Percentiles rank a stretch among this genome's conserved stretches.
These are phyloP conservation scores for Strobilomyces echinocephalus DNA, from an alignment of 768 basidiomycete species.

Conservation along the genomic window DNA sequence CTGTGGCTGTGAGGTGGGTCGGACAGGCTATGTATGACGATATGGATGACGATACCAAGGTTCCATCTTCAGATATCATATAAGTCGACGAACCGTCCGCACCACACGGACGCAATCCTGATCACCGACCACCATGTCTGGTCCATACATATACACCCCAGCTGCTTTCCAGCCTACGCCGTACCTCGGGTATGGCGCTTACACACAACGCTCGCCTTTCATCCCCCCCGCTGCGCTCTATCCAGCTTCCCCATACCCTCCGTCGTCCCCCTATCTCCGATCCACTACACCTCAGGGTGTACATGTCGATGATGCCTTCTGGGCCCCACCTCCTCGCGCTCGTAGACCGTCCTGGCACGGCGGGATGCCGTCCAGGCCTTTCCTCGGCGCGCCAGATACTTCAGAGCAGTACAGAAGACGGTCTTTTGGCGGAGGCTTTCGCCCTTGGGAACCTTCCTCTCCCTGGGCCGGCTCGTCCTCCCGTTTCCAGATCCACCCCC, in stretches of 20 bases:
- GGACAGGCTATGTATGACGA: constrained; percentile 12
- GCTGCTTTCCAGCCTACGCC: constrained; percentile 32
- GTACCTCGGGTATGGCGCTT: constrained; percentile 30
- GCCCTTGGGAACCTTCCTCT: constrained; percentile 20
- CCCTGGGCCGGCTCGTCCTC: constrained; percentile 24
- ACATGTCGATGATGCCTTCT: constrained; percentile 19
- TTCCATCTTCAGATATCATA: constrained; percentile 18
- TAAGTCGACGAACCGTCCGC: background rate
- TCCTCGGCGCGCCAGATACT: constrained; percentile 15
- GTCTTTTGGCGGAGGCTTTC: constrained; percentile 26
- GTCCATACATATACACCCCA: constrained; percentile 42
- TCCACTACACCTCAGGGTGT: constrained; percentile 28
- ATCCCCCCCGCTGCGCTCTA: constrained; percentile 37
- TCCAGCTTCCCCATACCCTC: constrained; percentile 34
- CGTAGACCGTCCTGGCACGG: constrained; percentile 46
- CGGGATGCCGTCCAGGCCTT: constrained; percentile 23
- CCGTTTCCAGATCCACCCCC: constrained; percentile 26
- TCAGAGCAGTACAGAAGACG: constrained; percentile 18
- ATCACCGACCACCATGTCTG: constrained; percentile 31
- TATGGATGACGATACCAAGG: background rate
- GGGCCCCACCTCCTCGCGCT: constrained; percentile 25
- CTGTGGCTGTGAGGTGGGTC: constrained; percentile 19
- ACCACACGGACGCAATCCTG: background rate
- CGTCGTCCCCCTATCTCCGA: constrained; percentile 26
- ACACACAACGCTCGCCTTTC: constrained; percentile 40